Conservation (phyloP, 2,329 filamentous ascomycete genomes). For the Talaromyces sp. region DNA sequence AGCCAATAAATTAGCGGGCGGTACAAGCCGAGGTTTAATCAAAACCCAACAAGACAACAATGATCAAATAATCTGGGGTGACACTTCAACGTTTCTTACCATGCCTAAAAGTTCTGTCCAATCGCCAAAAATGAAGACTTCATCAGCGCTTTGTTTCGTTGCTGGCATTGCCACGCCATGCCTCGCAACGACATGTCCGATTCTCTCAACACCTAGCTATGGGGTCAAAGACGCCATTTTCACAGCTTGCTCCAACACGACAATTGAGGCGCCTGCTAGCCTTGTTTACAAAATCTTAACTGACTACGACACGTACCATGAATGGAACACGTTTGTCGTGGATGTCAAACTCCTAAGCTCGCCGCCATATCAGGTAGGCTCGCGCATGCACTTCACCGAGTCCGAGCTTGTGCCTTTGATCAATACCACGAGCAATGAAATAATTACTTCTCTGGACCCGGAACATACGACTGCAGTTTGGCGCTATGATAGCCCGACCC, state of each 20-base stretch:
- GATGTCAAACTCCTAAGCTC: neutral
- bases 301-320: neutral
- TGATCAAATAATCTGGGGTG: neutral
- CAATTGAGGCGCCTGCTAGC: neutral
- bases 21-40: neutral
- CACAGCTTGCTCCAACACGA: constrained; percentile 1
- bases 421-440: constrained; percentile 2
- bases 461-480: constrained; percentile 1
- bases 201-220: constrained; percentile 4
- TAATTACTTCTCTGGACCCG: neutral
- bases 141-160: neutral
- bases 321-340: constrained; percentile 4
- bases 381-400: constrained; percentile 3
- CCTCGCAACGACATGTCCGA: neutral
- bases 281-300: constrained; percentile 1
- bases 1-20: neutral
- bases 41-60: neutral
- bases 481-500: neutral
- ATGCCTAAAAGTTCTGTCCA: neutral
- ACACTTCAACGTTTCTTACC: neutral
- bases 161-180: neutral
- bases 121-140: neutral
- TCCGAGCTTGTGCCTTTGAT: neutral
- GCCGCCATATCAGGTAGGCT: neutral
- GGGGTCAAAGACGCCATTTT: constrained; percentile 1